Percentiles rank a stretch among this genome's conserved stretches.
Evolutionary conservation across 2,329 filamentous ascomycete species (phyloP).

Genomic region (Myriosclerotinia scirpicola): DNA sequence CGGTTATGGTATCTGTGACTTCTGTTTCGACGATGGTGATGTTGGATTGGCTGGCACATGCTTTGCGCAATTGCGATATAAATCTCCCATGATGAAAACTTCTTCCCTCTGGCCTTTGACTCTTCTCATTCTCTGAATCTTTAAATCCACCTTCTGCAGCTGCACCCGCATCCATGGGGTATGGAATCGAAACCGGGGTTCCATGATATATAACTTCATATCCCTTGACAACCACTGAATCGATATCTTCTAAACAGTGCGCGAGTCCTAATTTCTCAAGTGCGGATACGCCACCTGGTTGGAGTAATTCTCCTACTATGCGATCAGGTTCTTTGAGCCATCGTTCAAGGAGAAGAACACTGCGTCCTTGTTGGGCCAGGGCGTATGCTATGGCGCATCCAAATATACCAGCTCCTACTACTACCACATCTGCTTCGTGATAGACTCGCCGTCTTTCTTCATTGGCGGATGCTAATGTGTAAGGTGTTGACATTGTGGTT

Average conservation of each 20-base stretch:
- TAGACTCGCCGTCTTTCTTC: constrained; percentile 52
- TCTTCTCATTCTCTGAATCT: constrained; percentile 41
- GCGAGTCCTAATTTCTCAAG: constrained; percentile 76
- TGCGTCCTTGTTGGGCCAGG: constrained; percentile 84
- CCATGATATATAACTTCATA: constrained; percentile 87
- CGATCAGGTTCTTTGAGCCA: constrained; percentile 90
- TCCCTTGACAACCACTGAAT: constrained; percentile 77
- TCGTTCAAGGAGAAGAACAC: constrained; percentile 84
- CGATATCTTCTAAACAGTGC: constrained; percentile 84
- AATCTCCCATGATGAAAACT: constrained; percentile 95
- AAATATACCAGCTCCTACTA: constrained; percentile 88
- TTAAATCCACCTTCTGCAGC: constrained; percentile 36
- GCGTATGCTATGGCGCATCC: constrained; percentile 84
- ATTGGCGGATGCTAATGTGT: constrained; percentile 23
- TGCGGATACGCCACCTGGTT: constrained; percentile 84
- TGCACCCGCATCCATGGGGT: constrained; percentile 60
- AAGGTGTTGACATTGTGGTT: constrained; percentile 16
- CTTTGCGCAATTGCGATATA: constrained; percentile 75
- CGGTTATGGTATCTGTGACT: constrained; percentile 71
- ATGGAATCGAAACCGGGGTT: constrained; percentile 71
- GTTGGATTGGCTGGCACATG: constrained; percentile 73
- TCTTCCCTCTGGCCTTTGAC: constrained; percentile 63
- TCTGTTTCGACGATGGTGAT: constrained; percentile 91
- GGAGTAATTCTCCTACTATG: constrained; percentile 92
- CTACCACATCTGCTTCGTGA: constrained; percentile 77